Evolutionary conservation across 495 filamentous ascomycete genomes (phyloP), one percentile per base, ranked within the genome.

Genomic region (Hypoxylon fuscum): DNA sequence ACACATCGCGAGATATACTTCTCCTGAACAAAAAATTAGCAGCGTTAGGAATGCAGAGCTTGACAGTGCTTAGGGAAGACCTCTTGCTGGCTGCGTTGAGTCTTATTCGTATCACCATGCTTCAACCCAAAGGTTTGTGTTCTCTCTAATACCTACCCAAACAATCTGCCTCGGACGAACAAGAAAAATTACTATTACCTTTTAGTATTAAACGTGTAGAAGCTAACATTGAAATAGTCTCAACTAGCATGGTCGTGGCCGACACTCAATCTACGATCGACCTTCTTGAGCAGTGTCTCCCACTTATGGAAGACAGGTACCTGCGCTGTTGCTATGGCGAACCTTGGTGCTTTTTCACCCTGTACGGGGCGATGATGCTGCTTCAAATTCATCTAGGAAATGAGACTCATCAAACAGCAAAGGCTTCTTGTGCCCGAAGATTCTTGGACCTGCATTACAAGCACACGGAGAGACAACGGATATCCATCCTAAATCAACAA

Each of bases 291-390:
- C 74, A 74, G 59, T 78, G 77, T 57, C 50, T 80, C 5, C 64
- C 68, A 25, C 74, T 79, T 43, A 77, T 78, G 61, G 77, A 80
- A 61, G 76, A 80, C 47, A 70, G 72, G n/a, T 74, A 79, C 14
- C 67, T 80, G 0, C 62, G 76, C 1, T 80, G 77, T 51, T 76
- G 72, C 4, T 74, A 79, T 57, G 72, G 77, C 69, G 77, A 80
- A 59, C 77, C 76, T 5, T 80, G 77, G 77, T 74, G 74, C 0
- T 79, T 77, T 53, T 68, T 68, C 20, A 77, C 78, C 62, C 73
- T 80, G 73, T 79, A 73, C 27, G 76, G 75, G 1, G 76, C 76
- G 0, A 50, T 74, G 25, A 74, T 76, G 4, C 59, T 80, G n/a
- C 60, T 80, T 9, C 74, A 79, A 60, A 71, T 76, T 0, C 74